These are phyloP conservation scores for Phaeolepiota aurea DNA, from an alignment of 768 basidiomycete genomes.

Conservation along the genomic window DNA sequence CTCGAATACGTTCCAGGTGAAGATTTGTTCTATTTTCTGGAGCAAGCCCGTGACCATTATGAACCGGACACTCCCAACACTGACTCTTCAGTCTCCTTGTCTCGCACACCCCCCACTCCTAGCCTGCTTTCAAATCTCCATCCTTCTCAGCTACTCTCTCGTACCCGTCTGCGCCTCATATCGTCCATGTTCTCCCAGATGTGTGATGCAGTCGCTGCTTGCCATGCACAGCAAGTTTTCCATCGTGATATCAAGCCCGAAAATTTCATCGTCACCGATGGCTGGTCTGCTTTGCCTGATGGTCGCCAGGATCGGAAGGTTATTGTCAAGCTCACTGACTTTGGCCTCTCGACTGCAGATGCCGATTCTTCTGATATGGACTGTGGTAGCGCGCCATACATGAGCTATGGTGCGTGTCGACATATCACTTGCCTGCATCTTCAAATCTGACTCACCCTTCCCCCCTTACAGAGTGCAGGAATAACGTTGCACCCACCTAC, in stretches of 20 bases:
- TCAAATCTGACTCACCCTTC: too few relatives aligned
- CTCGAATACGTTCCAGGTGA: conserved; percentile 96
- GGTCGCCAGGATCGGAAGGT: conserved; percentile 75
- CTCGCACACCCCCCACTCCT: conserved; percentile 87
- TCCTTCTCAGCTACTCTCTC: conserved; percentile 75
- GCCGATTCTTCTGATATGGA: conserved; percentile 91
- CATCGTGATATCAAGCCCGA: conserved; percentile 99
- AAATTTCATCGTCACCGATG: conserved; percentile 94
- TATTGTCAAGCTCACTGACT: conserved; percentile 93
- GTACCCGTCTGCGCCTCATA: conserved; percentile 84
- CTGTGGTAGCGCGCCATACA: conserved; percentile 97
- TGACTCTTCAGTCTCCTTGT: conserved; percentile 32
- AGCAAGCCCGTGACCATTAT: conserved; percentile 87
- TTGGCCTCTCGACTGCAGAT: conserved; percentile 90
- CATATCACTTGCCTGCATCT: too few relatives aligned
- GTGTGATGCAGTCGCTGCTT: conserved; percentile 95
- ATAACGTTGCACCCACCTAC: conserved; percentile 94
- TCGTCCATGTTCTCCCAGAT: conserved; percentile 98
- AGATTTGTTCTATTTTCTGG: conserved; percentile 97
- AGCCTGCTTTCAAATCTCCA: conserved; percentile 80
- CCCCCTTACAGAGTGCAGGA: conserved; percentile 78
- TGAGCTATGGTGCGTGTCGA: conserved; percentile 88
- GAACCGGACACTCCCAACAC: conserved; percentile 37
- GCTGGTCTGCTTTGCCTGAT: conserved; percentile 43
- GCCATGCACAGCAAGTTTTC: conserved; percentile 85